Conservation (phyloP, 306 rosid species). For the Aeschynomene evenia region DNA sequence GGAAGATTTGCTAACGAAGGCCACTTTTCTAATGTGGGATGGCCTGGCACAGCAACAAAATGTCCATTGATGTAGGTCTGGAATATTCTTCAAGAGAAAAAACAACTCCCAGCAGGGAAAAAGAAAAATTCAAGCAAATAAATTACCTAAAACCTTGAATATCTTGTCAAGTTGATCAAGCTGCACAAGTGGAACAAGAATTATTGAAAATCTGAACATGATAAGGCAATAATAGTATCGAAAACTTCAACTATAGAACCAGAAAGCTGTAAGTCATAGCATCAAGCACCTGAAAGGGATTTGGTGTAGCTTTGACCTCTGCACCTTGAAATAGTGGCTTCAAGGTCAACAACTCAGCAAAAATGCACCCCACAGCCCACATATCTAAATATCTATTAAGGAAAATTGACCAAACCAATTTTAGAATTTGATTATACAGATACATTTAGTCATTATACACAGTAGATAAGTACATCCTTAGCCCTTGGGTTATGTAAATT, state of each 20-base stretch:
- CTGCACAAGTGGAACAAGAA: slow-evolving; percentile 53
- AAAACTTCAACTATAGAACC: slow-evolving; percentile 7
- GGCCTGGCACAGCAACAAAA: slow-evolving; percentile 68
- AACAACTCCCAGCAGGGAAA: slow-evolving; percentile 36
- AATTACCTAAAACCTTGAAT: slow-evolving; percentile 93
- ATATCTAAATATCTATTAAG: slow-evolving; percentile 62
- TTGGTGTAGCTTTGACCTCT: slow-evolving; percentile 82
- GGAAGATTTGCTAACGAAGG: slow-evolving; percentile 88
- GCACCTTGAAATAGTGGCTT: slow-evolving; percentile 98
- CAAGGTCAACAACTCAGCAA: slow-evolving; percentile 96
- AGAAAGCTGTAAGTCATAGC: slow-evolving; percentile 2
- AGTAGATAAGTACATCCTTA: slow-evolving; percentile 12
- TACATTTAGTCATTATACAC: slow-evolving; percentile 9
- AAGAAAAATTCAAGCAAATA: slow-evolving; percentile 24
- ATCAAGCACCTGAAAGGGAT: slow-evolving; percentile 84
- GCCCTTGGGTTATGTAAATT: not conserved
- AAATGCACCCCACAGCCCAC: slow-evolving; percentile 99
- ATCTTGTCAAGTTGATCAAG: slow-evolving; percentile 98
- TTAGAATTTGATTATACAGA: slow-evolving; percentile 3
- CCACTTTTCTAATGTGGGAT: slow-evolving; percentile 96
- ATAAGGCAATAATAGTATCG: not conserved
- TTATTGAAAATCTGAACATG: slow-evolving; percentile 27
- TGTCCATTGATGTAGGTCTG: slow-evolving; percentile 36
- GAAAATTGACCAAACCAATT: slow-evolving; percentile 24
- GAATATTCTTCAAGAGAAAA: slow-evolving; percentile 33